Base-by-base conservation (phyloP, 805 yeast species). In the Metschnikowia cerradonensis region DNA sequence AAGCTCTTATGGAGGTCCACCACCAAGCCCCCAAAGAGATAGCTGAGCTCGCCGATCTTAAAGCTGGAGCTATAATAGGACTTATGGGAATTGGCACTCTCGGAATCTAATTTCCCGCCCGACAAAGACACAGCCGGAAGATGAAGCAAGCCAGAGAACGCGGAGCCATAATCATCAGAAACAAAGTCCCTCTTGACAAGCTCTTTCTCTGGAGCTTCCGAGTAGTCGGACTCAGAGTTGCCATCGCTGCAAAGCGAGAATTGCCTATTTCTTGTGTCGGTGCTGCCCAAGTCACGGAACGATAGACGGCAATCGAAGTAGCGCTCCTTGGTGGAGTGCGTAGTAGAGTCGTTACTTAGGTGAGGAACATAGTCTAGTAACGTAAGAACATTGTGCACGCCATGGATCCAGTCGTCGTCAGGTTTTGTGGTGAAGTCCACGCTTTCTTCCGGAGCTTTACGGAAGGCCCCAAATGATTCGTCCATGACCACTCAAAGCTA, bases 11-110 rank as follows among this genome's bases (percentile, higher is more conserved):
- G 38, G 14, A 57, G 58, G 20, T 60, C 53, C 3, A 57, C 51
- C 39, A 43, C 55, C 10, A 73, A 41, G 0, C 78, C 78, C 2
- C 77, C 77, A 53, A 73, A 73, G n/a, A 63, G 56, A 52, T 64
- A 71, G 2, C 65, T 63, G 23, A 57, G 48, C 26, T 67, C 75
- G 20, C 65, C 66, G 6, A 61, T 52, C 48, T 67, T 67, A 47
- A 62, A 65, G 45, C 65, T 67, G 47, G 67, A 66, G 45, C 69
- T 75, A 52, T 66, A 70, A 62, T 10, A 34, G 17, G 45, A 52
- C 45, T 44, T 55, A 26, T 19, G 52, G 10, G 34, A 15, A 23
- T 44, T 36, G 47, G 26, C 33, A 15, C 15, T 15, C 2, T 23
- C 32, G 15, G 34, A 10, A 11, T 31, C 30, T 20, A 42, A 33